Conservation (phyloP, 2,329 filamentous ascomycete species). For the Hymenoscyphus fraxineus region DNA sequence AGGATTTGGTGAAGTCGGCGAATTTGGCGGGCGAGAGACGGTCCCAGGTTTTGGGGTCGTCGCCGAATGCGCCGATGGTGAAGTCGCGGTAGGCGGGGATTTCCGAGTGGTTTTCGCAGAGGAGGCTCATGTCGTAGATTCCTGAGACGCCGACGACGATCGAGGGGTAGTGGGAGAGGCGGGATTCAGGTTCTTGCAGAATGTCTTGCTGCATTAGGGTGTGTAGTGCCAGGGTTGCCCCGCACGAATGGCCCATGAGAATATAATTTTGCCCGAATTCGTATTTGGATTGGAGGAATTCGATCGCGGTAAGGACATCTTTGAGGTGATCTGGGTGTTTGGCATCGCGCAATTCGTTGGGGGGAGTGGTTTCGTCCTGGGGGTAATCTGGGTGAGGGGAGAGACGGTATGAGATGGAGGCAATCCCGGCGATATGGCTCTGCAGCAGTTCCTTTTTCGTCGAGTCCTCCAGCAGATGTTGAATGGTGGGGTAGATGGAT, state of each 20-base stretch:
- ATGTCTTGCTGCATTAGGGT: slow-evolving; percentile 24
- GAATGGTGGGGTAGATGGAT: slow-evolving; percentile 43
- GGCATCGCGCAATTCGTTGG: slow-evolving; percentile 39
- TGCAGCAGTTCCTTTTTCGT: slow-evolving; percentile 18
- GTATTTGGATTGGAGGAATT: slow-evolving; percentile 47
- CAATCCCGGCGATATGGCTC: slow-evolving; percentile 54
- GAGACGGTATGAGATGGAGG: slow-evolving; percentile 62
- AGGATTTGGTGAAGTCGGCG: slow-evolving; percentile 3
- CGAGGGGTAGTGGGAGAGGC: slow-evolving; percentile 37
- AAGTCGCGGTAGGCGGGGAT: slow-evolving; percentile 25
- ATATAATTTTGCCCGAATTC: slow-evolving; percentile 47
- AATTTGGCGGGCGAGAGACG: slow-evolving; percentile 33
- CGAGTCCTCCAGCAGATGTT: slow-evolving; percentile 40
- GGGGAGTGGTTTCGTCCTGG: slow-evolving; percentile 29
- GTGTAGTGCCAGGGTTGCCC: slow-evolving; percentile 62
- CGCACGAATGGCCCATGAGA: slow-evolving; percentile 60
- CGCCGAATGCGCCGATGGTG: slow-evolving; percentile 42
- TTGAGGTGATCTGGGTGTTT: slow-evolving; percentile 57
- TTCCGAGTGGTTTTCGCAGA: slow-evolving; percentile 17
- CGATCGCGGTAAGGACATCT: slow-evolving; percentile 52
- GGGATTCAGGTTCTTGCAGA: neutral
- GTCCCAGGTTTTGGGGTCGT: slow-evolving; percentile 48
- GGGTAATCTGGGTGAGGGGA: slow-evolving; percentile 50
- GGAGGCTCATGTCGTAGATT: slow-evolving; percentile 56
- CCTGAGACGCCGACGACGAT: slow-evolving; percentile 60